Evolutionary conservation across 257 asterid genomes (phyloP), one percentile per base, ranked within the genome.

Genomic region (Lantana camara): DNA sequence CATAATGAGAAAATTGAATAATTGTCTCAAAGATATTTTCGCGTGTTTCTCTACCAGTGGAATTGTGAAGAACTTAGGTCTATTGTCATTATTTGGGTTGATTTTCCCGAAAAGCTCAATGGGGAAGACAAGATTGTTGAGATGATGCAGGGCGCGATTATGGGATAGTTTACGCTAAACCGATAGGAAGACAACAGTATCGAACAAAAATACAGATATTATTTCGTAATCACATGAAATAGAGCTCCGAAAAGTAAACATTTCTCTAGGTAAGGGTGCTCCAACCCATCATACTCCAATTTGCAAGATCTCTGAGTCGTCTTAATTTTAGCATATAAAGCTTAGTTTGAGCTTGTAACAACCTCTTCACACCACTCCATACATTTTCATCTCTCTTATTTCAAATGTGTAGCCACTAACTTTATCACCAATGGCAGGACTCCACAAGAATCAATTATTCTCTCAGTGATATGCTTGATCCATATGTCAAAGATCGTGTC

Each of bases 361-460:
- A 0, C 3, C 47, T 3, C 17, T 41, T 11, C 15, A 41, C 47
- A 41, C 13, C 16, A 41, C 17, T 41, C 47, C 47, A 5, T 6
- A 41, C 47, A 41, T 41, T 13, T 41, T 35, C 40, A 21, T 70
- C 51, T 14, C 64, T n/a, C 45, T 1, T 22, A 34, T 70, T 61
- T 70, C 12, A 70, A 16, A 24, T 62, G 21, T 14, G 9, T n/a
- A 16, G 70, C 75, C 7, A 70, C 53, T 17, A 55, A 53, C 64
- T 70, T 54, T 50, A 70, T 70, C 66, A 62, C 65, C n/a, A 8
- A 19, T 1, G 60, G 65, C 21, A 69, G 57, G 46, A 68, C 74
- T 41, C 64, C 69, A 42, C 74, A 69, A 3, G 64, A 52, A 11
- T n/a, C 19, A 4, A 69, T 21, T 60, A 69, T 69, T 14, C 12